phyloP scores from a whole-genome alignment of 495 filamentous ascomycete species.

The Podospora anserina region DNA sequence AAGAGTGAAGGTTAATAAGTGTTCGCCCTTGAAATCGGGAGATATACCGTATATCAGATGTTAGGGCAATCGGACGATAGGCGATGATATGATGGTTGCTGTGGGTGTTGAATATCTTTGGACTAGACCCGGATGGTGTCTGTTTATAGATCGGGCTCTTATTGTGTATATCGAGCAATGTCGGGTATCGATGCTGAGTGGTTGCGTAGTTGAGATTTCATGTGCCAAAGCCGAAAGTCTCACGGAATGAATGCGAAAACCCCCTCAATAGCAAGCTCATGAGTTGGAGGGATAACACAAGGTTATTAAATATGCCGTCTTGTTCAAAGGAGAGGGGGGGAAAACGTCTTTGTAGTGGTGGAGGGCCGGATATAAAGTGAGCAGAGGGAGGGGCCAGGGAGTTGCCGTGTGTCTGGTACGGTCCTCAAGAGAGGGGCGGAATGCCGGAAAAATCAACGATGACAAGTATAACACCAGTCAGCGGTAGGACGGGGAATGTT shows the following conservation, averaged over 20 bases:
- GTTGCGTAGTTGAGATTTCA: constrained; percentile 11
- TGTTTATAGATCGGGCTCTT: constrained; percentile 1
- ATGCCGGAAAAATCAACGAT: background rate
- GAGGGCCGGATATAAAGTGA: background rate
- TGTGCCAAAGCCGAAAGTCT: constrained; percentile 30
- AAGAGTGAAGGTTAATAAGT: background rate
- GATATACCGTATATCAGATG: background rate
- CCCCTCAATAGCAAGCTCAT: constrained; percentile 42
- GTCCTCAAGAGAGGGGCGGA: background rate
- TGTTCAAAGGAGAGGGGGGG: background rate
- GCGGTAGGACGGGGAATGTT: background rate
- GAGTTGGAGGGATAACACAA: constrained; percentile 15
- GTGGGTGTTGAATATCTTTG: background rate
- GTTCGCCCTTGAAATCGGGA: background rate
- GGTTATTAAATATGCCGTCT: constrained; percentile 13
- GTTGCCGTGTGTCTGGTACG: background rate
- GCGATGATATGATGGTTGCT: constrained; percentile 8
- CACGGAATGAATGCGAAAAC: constrained; percentile 14
- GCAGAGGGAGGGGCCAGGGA: background rate
- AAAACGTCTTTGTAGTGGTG: constrained; percentile 1
- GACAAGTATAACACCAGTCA: background rate
- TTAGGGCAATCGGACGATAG: constrained; percentile 4
- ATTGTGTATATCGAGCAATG: background rate
- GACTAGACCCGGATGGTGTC: background rate
- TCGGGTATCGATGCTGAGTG: constrained; percentile 11